These are phyloP conservation scores for Candida ovalis DNA, from an alignment of 805 yeast genomes.

Conservation along the genomic window DNA sequence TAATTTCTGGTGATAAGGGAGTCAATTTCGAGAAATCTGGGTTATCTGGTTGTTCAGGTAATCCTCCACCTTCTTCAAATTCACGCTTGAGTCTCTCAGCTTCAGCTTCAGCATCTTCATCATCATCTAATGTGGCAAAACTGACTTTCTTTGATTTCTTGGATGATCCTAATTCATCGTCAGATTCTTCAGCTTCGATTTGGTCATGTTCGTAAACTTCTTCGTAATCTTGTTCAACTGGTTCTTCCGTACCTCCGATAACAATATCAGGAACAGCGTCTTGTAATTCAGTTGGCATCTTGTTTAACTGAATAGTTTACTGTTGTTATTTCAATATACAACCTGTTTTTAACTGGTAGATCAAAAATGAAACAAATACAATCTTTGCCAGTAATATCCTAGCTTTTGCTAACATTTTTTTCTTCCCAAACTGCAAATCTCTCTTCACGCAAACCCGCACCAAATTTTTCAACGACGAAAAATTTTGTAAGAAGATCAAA, in stretches of 20 bases:
- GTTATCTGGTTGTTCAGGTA: conserved; percentile 91
- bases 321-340: neutral
- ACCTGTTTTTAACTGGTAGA: neutral
- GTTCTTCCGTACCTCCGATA: conserved; percentile 52
- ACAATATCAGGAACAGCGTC: conserved; percentile 83
- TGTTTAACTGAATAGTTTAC: neutral
- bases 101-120: conserved; percentile 53
- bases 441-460: neutral
- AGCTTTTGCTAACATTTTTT: too few relatives aligned
- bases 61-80: conserved; percentile 97
- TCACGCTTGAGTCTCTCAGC: conserved; percentile 79
- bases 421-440: too few relatives aligned
- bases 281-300: conserved; percentile 76
- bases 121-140: conserved; percentile 61
- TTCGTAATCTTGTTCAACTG: conserved; percentile 34
- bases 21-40: conserved; percentile 80
- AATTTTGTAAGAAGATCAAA: neutral
- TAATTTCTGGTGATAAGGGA: conserved; percentile 91
- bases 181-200: conserved; percentile 34
- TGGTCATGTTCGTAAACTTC: conserved; percentile 29
- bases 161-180: conserved; percentile 36
- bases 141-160: conserved; percentile 69
- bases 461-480: conserved; percentile 2
- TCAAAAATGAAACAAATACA: neutral
- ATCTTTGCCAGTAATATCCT: too few relatives aligned